Evolutionary conservation across 495 filamentous ascomycete genomes (phyloP), one percentile per base, ranked within the genome.

Genomic region (Pseudevernia furfuracea): DNA sequence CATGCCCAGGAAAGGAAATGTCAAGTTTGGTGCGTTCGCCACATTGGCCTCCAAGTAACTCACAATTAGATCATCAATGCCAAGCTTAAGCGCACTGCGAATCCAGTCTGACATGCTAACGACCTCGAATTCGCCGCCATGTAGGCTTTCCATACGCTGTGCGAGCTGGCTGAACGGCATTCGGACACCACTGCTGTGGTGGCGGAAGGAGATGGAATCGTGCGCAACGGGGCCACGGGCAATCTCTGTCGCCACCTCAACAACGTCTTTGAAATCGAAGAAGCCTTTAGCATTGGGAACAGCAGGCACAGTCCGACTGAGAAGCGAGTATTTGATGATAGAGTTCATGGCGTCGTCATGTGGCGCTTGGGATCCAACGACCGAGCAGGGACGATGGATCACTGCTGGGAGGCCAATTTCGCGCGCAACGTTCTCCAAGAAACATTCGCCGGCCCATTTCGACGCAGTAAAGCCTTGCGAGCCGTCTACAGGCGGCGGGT

Each of bases 381-480:
- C 70, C 53, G 66, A 69, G 1, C 73, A 68, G 32, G 74, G 72
- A 1, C 79, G 73, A 65, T 82, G 78, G 41, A 80, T 75, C 64
- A 58, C 74, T 1, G 76, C 72, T 0, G 74, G 74, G 28, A 78
- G 59, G 3, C 67, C 71, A 43, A 71, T 65, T 19, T 61, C 43
- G 15, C 34, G 9, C 36, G 48, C 49, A 15, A 69, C 68, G 4
- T 71, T 71, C 69, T 84, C 81, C 0, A 86, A 70, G 36, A 77
- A 69, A 12, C 59, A 61, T 69, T 87, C 84, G 62, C 78, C 76
- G 1, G 77, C 83, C 83, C 84, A 86, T 46, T 83, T 83, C 2
- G 73, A 70, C 0, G 80, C 74, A 0, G 69, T 66, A 62, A 84
- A 86, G 1, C 82, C 82, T 59, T 80, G 68, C 2, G 68, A 60